Base-by-base conservation (phyloP, 2,329 filamentous ascomycete genomes). In the Ophiostoma tasmaniense region DNA sequence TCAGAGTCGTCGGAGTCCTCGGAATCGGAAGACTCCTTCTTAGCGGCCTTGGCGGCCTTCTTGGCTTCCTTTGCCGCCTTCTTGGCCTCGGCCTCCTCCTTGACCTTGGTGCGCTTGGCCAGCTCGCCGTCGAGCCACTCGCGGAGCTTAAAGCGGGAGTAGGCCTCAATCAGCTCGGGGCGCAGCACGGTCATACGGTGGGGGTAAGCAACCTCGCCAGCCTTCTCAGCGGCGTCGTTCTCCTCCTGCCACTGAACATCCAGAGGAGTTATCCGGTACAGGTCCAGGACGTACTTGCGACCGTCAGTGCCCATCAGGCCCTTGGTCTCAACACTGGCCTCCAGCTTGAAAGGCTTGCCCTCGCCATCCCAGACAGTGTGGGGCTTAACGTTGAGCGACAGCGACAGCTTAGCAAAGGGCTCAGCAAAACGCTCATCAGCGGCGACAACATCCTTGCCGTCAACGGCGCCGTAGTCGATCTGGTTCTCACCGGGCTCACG, bases 361-460 rank as follows among this genome's bases (percentile, higher is more conserved):
- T 97, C 92, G 84, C 98, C 98, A 79, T 99, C 95, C 95, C 95
- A 99, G 3, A 99, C 96, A 62, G 93, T 84, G 78, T 99, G 95
- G 80, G 90, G 90, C 85, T 98, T 98, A 70, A 97, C 91, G 73
- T 90, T 91, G 75, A 98, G 85, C 2, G 92, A 87, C 80, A 94
- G 93, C 61, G 94, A 97, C 39, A 99, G 85, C 81, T 96, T 93
- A 76, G 92, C 88, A 75, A 99, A 99, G 11, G 92, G 85, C 35
- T 90, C 82, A 0, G 88, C 87, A 75, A 99, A 99, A 25, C 89
- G 88, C 76, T 96, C 89, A 76, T 98, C 92, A 14, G 92, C 90
- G 0, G 95, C 93, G 67, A 99, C 92, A 33, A 96, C 87, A 73
- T 99, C 95, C 80, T 96, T 97, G 73, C 96, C 95, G 77, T 99